Conservation (phyloP, 2,329 filamentous ascomycete species). For the Ceratocystis variospora region DNA sequence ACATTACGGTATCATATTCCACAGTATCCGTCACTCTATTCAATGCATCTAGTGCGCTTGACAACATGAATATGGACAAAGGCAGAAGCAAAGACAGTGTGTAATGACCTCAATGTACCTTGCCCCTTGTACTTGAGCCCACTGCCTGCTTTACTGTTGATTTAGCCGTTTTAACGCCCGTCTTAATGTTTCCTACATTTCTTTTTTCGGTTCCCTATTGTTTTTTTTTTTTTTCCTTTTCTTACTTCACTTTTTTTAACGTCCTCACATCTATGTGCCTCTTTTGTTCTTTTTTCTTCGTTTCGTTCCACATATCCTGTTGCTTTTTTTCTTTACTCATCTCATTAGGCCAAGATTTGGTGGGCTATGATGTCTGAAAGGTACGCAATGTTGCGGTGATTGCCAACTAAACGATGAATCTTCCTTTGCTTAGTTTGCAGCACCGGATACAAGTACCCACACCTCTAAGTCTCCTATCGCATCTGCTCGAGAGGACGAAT, state of each 20-base stretch:
- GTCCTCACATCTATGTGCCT: not conserved
- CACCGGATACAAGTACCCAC: not conserved
- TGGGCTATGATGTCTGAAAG: not conserved
- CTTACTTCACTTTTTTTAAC: not conserved
- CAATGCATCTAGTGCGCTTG: not conserved
- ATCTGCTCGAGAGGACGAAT: not conserved
- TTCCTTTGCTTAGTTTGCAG: not conserved
- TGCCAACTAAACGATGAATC: not conserved
- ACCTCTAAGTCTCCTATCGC: not conserved
- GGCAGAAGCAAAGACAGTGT: not conserved
- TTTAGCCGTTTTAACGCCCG: not conserved
- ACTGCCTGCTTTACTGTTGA: not conserved
- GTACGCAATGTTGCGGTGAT: not conserved
- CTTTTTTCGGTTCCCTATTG: not conserved
- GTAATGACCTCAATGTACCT: not conserved
- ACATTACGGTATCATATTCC: not conserved
- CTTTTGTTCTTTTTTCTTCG: not conserved
- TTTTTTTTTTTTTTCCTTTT: not conserved
- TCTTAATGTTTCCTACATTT: slow-evolving; percentile 2
- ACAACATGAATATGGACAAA: not conserved
- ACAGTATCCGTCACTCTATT: not conserved
- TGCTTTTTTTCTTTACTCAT: slow-evolving; percentile 1
- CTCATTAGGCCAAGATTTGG: not conserved
- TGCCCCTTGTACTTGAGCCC: not conserved
- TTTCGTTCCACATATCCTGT: slow-evolving; percentile 2